Conservation (phyloP, 2,329 filamentous ascomycete species). For the Phaeosphaeriaceae sp. region DNA sequence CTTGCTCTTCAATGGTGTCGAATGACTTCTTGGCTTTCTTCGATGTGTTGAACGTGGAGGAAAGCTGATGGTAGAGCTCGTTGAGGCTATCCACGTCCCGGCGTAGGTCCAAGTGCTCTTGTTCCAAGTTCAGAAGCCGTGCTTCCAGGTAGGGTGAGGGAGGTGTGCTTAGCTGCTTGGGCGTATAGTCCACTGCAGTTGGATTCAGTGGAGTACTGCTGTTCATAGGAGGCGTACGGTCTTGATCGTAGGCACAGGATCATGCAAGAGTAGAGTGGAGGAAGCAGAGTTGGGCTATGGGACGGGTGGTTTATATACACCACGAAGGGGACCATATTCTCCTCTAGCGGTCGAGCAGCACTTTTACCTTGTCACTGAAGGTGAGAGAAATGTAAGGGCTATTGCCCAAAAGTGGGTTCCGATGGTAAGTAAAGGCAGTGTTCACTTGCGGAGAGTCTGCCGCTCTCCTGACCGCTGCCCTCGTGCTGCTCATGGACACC, state of each 20-base stretch:
- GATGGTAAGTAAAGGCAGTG: background rate
- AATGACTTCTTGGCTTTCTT: constrained; percentile 27
- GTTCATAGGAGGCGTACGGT: background rate
- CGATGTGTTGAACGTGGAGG: constrained; percentile 25
- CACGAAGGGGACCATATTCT: too few relatives aligned
- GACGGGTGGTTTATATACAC: background rate
- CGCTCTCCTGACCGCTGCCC: background rate
- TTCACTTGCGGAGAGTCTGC: background rate
- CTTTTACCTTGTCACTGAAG: background rate
- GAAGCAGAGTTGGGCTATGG: background rate
- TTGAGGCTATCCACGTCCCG: constrained; percentile 23
- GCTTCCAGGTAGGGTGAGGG: constrained; percentile 22
- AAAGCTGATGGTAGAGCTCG: constrained; percentile 21
- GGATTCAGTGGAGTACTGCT: constrained; percentile 15
- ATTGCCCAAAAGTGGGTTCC: background rate
- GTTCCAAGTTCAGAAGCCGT: constrained; percentile 24
- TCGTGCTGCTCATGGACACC: background rate
- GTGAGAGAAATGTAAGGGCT: background rate
- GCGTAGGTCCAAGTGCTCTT: constrained; percentile 18
- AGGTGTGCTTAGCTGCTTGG: constrained; percentile 22
- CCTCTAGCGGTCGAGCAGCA: background rate
- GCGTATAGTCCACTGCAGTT: constrained; percentile 16
- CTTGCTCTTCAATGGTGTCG: constrained; percentile 16
- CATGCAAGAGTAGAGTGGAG: background rate
- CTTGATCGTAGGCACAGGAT: background rate